Evolutionary conservation across 176 grass and related monocot genomes (phyloP).

Genomic region (Aegilops speltoides): DNA sequence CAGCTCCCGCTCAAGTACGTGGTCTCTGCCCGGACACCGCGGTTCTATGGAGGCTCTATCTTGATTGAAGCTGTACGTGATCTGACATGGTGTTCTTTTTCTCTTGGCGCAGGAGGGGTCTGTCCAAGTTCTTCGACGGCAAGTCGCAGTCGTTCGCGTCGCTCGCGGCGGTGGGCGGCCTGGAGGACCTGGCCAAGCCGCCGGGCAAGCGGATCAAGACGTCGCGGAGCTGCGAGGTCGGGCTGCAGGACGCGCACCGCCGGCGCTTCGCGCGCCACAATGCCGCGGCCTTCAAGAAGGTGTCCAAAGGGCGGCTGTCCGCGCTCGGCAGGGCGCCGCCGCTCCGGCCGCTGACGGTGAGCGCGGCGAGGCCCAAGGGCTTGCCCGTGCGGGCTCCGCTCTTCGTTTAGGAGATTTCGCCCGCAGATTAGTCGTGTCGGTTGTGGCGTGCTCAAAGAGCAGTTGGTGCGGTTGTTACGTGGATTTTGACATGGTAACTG

Average conservation of each 20-base stretch:
- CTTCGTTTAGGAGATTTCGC: constrained; percentile 35
- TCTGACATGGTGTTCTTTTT: constrained; percentile 27
- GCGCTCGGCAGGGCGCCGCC: neutral
- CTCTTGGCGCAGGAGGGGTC: constrained; percentile 47
- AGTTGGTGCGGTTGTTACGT: neutral
- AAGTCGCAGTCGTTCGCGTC: constrained; percentile 81
- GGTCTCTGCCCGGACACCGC: neutral
- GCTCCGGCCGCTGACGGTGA: neutral
- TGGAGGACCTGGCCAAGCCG: constrained; percentile 66
- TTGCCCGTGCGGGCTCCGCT: constrained; percentile 37
- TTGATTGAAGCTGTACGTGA: neutral
- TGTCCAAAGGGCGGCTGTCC: neutral
- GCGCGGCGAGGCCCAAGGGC: neutral
- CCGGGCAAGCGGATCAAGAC: constrained; percentile 49
- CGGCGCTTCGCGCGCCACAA: neutral
- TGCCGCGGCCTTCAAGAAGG: constrained; percentile 15
- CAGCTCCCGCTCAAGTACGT: constrained; percentile 72
- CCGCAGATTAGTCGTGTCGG: neutral
- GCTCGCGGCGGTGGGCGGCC: constrained; percentile 43
- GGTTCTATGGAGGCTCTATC: neutral
- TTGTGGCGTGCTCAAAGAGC: neutral
- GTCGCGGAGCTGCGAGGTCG: constrained; percentile 54
- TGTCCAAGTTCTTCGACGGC: constrained; percentile 78
- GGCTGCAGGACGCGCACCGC: constrained; percentile 44
- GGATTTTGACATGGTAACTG: constrained; percentile 22